Conservation (phyloP, 2,329 filamentous ascomycete genomes). For the Epichloe amarillans region DNA sequence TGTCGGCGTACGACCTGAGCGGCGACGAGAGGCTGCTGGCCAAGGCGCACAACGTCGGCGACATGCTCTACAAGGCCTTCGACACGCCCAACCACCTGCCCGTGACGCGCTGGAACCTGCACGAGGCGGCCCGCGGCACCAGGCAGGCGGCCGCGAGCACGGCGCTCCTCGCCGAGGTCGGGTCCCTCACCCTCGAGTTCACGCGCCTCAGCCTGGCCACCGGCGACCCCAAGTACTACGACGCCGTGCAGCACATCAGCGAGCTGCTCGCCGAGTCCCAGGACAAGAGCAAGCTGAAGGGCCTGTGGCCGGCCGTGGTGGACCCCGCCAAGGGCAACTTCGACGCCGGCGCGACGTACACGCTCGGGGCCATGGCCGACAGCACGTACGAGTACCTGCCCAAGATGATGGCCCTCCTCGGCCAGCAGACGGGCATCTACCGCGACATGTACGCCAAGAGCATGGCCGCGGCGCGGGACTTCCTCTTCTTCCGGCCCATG, state of each 20-base stretch:
- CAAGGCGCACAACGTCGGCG: constrained; percentile 37
- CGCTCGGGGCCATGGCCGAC: constrained; percentile 38
- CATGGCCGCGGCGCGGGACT: constrained; percentile 43
- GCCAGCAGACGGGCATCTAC: constrained; percentile 46
- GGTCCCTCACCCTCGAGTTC: constrained; percentile 58
- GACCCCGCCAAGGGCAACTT: constrained; percentile 40
- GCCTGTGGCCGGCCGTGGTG: constrained; percentile 58
- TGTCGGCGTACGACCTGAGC: constrained; percentile 37
- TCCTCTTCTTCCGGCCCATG: constrained; percentile 60
- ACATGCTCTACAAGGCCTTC: constrained; percentile 39
- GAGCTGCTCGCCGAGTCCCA: constrained; percentile 53
- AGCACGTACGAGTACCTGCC: constrained; percentile 47
- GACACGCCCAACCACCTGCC: constrained; percentile 39
- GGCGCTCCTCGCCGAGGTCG: constrained; percentile 45
- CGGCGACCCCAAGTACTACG: constrained; percentile 56
- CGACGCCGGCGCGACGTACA: constrained; percentile 25
- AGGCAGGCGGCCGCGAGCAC: constrained; percentile 7
- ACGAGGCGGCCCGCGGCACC: constrained; percentile 13
- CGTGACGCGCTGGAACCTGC: constrained; percentile 17
- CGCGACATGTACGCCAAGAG: constrained; percentile 47
- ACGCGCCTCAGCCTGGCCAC: constrained; percentile 59
- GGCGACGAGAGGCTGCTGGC: constrained; percentile 26
- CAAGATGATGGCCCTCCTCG: constrained; percentile 51
- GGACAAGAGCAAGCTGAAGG: constrained; percentile 52
- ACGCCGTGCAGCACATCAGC: constrained; percentile 58